Percentiles rank a stretch among this genome's conserved stretches.
Evolutionary conservation across 148 eudicot genomes (phyloP).

Genomic region (Vaccinium macrocarpon): DNA sequence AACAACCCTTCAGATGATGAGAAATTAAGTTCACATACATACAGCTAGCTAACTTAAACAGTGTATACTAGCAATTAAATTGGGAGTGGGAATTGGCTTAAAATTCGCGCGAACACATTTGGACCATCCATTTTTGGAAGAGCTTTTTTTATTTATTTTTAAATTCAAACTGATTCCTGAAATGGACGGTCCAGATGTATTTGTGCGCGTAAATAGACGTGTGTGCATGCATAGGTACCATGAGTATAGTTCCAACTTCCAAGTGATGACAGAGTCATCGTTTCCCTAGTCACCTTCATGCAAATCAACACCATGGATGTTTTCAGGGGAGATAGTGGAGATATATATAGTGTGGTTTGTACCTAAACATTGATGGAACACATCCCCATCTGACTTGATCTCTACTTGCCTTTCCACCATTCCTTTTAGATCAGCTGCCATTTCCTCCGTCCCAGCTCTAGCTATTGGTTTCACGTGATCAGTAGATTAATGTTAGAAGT

Average conservation of each 20-base stretch:
- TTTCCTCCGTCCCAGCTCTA: background rate
- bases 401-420: conserved; percentile 31
- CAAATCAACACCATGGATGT: conserved; percentile 32
- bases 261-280: conserved; percentile 35
- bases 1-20: too few relatives aligned
- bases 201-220: too few relatives aligned
- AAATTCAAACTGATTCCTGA: too few relatives aligned
- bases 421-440: conserved; percentile 16
- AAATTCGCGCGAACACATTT: too few relatives aligned
- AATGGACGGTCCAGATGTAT: too few relatives aligned
- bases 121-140: too few relatives aligned
- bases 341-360: conserved; percentile 38
- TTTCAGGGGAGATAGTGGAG: conserved; percentile 31
- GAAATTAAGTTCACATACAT: too few relatives aligned
- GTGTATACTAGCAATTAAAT: too few relatives aligned
- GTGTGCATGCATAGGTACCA: conserved; percentile 22
- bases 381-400: conserved; percentile 20
- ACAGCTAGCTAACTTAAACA: too few relatives aligned
- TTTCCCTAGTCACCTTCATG: conserved; percentile 44
- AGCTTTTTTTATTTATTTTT: too few relatives aligned
- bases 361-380: conserved; percentile 28
- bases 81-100: background rate
- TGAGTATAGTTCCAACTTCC: conserved; percentile 36
- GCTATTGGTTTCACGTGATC: too few relatives aligned
- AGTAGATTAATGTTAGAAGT: too few relatives aligned